These are phyloP conservation scores for Nitzschia putrida DNA, from an alignment of 108 stramenopile species.

Conservation along the genomic window DNA sequence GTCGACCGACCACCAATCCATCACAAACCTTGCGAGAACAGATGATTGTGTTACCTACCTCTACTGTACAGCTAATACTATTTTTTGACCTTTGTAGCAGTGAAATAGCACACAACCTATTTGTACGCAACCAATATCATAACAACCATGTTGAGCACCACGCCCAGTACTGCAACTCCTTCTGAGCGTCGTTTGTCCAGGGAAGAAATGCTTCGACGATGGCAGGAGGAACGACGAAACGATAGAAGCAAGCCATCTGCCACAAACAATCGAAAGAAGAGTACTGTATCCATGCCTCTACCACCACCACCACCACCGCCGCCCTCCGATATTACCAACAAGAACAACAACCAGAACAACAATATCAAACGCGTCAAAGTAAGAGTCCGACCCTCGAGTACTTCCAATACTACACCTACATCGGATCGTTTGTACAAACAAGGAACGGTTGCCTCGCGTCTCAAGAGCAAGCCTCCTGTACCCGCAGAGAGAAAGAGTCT, in stretches of 20 bases:
- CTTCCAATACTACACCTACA: neutral
- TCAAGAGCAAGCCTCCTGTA: slow-evolving; percentile 3
- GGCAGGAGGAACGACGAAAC: slow-evolving; percentile 4
- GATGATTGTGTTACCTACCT: too few relatives aligned
- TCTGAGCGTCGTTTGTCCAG: neutral
- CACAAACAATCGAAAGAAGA: neutral
- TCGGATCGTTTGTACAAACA: slow-evolving; percentile 12
- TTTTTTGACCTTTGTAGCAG: too few relatives aligned
- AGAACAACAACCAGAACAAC: too few relatives aligned
- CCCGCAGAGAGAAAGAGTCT: neutral
- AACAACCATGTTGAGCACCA: too few relatives aligned
- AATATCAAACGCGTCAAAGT: slow-evolving; percentile 11
- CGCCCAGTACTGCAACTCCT: too few relatives aligned
- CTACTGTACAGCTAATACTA: too few relatives aligned
- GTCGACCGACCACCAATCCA: too few relatives aligned
- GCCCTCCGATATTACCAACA: too few relatives aligned
- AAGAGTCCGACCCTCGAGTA: neutral
- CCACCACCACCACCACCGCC: neutral
- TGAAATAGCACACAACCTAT: too few relatives aligned
- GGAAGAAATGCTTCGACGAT: slow-evolving; percentile 10
- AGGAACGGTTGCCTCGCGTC: slow-evolving; percentile 18
- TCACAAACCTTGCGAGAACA: too few relatives aligned
- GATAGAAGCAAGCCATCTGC: neutral
- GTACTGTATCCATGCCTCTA: neutral
- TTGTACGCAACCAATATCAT: too few relatives aligned